phyloP scores from a whole-genome alignment of 352 stramenopile genomes.

The Thraustotheca clavata region DNA sequence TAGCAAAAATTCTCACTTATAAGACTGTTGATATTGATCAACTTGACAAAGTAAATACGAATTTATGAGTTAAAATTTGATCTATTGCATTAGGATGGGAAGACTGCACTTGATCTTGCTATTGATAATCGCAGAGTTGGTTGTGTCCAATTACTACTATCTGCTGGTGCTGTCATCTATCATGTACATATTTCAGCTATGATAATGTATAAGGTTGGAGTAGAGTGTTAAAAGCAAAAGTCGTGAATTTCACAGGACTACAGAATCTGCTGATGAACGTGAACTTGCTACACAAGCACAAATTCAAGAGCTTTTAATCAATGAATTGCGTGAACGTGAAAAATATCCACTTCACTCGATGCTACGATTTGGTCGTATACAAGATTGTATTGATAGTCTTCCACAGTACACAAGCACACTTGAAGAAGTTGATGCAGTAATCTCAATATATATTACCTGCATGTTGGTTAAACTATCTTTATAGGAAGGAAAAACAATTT shows the following conservation, averaged over 20 bases:
- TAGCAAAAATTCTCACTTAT: neutral
- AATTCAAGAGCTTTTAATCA: neutral
- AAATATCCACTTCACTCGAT: slow-evolving; percentile 13
- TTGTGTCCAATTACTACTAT: slow-evolving; percentile 9
- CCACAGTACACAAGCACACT: neutral
- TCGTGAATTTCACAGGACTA: neutral
- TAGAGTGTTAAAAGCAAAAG: slow-evolving; percentile 9
- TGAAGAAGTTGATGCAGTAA: neutral
- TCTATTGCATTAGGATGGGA: neutral
- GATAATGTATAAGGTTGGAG: neutral
- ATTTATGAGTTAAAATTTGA: neutral
- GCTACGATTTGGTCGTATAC: neutral
- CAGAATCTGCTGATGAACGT: neutral
- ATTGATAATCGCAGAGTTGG: neutral
- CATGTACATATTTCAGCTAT: neutral
- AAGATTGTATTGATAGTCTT: neutral
- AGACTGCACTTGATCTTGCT: slow-evolving; percentile 11
- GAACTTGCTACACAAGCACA: slow-evolving; percentile 1
- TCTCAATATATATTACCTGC: no score
- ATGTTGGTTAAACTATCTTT: neutral
- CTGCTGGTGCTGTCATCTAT: slow-evolving; percentile 7
- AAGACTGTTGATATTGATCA: slow-evolving; percentile 13
- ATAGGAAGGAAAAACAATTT: slow-evolving; percentile 16
- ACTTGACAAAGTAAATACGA: slow-evolving; percentile 10
- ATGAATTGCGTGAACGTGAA: slow-evolving; percentile 3